Base-by-base conservation (phyloP, 2,329 filamentous ascomycete species). In the Aspergillus chevalieri region DNA sequence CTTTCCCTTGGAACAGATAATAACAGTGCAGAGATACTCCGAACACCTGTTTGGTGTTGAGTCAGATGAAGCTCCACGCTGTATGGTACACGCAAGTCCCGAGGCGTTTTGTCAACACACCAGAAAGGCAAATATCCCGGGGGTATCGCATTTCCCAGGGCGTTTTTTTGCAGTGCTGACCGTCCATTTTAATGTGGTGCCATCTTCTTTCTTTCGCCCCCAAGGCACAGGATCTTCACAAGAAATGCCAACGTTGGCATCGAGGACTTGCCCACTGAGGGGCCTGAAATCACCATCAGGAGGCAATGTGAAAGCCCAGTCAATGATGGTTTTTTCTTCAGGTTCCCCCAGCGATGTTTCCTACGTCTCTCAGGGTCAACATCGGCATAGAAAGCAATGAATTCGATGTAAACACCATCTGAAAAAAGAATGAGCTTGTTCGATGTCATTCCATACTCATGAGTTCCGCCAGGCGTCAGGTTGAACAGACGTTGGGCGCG, bases 301-400 rank as follows among this genome's bases (percentile, higher is more conserved):
- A 2, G 47, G 53, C 19, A 52, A 47, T 10, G 55, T 57, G 46
- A 57, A 55, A 4, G 55, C 55, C 55, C 54, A 57, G 44, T 57
- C 55, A 14, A 57, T 52, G 12, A 56, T 50, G 1, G 45, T 56
- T 26, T 48, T 46, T 43, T 56, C 55, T 19, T 51, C 8, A 51
- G 47, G 1, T 55, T 55, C 28, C 54, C 55, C 55, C 55, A 57
- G 33, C 55, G 55, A 52, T 57, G 55, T 2, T 44, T 30, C 2
- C 47, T 48, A 17, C 55, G 53, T 33, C 14, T 38, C 19, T 55
- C 52, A 3, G 55, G 54, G 15, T 56, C 52, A 14, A 48, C 26
- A 6, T 54, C 10, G n/a, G 56, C 53, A 12, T 54, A 57, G 44
- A 57, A 57, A 12, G 55, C 55, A 14, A 57, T 57, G 9, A 56